Evolutionary conservation across 768 basidiomycete genomes (phyloP).

Genomic region (Tephrocybe sp.): DNA sequence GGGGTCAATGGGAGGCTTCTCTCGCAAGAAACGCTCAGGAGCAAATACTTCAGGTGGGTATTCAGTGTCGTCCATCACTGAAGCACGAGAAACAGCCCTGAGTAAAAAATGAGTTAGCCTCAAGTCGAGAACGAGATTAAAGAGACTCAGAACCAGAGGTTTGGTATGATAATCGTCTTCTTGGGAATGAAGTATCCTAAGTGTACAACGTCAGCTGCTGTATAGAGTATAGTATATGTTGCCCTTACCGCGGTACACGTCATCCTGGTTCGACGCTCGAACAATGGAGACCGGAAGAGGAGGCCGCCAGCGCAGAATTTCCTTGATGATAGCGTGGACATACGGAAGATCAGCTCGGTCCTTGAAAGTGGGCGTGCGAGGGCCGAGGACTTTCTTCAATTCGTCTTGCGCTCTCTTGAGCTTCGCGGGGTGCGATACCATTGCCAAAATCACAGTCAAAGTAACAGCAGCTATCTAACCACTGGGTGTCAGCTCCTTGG

Average conservation of each 20-base stretch:
- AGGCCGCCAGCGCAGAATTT: background rate
- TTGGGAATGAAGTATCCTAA: background rate
- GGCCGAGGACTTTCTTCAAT: background rate
- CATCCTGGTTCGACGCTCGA: background rate
- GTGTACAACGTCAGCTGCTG: background rate
- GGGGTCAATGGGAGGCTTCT: background rate
- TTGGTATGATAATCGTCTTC: background rate
- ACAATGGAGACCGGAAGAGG: background rate
- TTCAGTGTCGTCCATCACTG: background rate
- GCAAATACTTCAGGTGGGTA: background rate
- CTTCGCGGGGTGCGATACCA: background rate
- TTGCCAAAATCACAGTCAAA: conserved; percentile 1
- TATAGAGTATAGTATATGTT: background rate
- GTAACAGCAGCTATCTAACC: background rate
- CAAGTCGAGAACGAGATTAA: too few relatives aligned
- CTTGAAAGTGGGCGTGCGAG: background rate
- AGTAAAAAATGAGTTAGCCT: background rate
- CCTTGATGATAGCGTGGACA: background rate
- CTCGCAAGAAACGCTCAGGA: background rate
- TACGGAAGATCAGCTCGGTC: background rate
- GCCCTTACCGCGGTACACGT: background rate
- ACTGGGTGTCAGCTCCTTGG: background rate
- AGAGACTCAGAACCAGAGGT: background rate
- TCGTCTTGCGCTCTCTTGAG: background rate
- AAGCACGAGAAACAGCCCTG: background rate